Base-by-base conservation (phyloP, 202 grass and related monocot genomes). In the Carex arenaria region DNA sequence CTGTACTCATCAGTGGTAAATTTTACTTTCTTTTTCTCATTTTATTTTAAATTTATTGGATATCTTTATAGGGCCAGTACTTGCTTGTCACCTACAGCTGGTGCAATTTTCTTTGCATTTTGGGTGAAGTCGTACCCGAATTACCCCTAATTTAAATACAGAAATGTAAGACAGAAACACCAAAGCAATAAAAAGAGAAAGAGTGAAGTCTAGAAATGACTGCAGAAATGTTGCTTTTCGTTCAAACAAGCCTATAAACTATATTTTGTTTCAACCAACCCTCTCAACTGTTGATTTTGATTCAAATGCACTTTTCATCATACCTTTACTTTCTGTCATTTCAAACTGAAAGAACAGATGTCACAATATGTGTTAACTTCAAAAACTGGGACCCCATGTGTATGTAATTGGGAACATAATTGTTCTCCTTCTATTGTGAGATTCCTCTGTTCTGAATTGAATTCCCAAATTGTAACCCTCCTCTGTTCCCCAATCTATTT, bases 1-100 rank as follows among this genome's bases (percentile, higher is more conserved):
- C 84, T 95, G 19, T 95, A 90, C 79, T 99, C 93, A 85, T 90
- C 96, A 82, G 88, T 85, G 80, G 96, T 94, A 93, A 92, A 84
- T 53, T 26, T 15, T 4, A 40, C 38, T 70, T 70, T n/a, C 15
- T 2, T 60, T 72, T 31, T 77, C 10, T 77, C 10, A 49, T 26
- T 31, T 52, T 42, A 13, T 43, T 43, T 63, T 3, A 36, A 11
- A 19, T 89, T 76, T 74, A 31, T 57, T 32, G 53, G 61, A 64
- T 82, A 53, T 80, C 3, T 79, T 52, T 13, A 20, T 52, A 11
- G 53, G 47, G 22, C 55, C 11, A 28, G 45, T 10, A 78, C 15
- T 3, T 62, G 30, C 11, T 67, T 64, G 22, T 57, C n/a, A 32
- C 40, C 51, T n/a, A 32, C 26, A 59, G 15, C 28, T 53, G 3